These are phyloP conservation scores for Penicillium flavigenum DNA, from an alignment of 495 filamentous ascomycete species.

Conservation along the genomic window DNA sequence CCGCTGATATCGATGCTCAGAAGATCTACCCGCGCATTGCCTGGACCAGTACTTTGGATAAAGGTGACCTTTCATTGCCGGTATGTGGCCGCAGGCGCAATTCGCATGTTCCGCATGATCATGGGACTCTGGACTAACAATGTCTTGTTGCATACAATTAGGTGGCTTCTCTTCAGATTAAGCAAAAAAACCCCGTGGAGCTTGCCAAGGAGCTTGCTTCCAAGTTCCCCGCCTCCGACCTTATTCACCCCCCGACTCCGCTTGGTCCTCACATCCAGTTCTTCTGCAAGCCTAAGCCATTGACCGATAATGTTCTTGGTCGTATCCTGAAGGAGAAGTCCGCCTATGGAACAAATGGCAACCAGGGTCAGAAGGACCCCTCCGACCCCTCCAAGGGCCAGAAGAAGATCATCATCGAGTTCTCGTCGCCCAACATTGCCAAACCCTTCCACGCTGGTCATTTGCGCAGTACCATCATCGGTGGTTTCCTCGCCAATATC, in stretches of 20 bases:
- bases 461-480: conserved; percentile 73
- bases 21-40: conserved; percentile 75
- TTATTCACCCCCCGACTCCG: conserved; percentile 65
- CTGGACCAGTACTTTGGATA: conserved; percentile 83
- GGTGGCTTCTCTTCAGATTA: conserved; percentile 74
- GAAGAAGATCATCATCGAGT: conserved; percentile 70
- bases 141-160: conserved; percentile 13
- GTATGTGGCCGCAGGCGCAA: conserved; percentile 33
- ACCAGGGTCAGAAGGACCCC: conserved; percentile 65
- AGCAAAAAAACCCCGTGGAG: conserved; percentile 80
- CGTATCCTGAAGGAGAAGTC: conserved; percentile 60
- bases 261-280: conserved; percentile 74
- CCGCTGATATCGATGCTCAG: conserved; percentile 67
- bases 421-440: conserved; percentile 75
- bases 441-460: conserved; percentile 74
- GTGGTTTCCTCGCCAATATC: conserved; percentile 68
- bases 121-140: conserved; percentile 3
- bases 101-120: conserved; percentile 5
- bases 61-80: conserved; percentile 82
- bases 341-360: conserved; percentile 65
- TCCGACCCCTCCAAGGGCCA: conserved; percentile 66
- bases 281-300: conserved; percentile 65
- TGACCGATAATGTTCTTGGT: conserved; percentile 61
- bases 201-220: conserved; percentile 67
- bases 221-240: conserved; percentile 76